phyloP scores from a whole-genome alignment of 192 early-diverging fungal genomes.

The Backusella tuberculispora region DNA sequence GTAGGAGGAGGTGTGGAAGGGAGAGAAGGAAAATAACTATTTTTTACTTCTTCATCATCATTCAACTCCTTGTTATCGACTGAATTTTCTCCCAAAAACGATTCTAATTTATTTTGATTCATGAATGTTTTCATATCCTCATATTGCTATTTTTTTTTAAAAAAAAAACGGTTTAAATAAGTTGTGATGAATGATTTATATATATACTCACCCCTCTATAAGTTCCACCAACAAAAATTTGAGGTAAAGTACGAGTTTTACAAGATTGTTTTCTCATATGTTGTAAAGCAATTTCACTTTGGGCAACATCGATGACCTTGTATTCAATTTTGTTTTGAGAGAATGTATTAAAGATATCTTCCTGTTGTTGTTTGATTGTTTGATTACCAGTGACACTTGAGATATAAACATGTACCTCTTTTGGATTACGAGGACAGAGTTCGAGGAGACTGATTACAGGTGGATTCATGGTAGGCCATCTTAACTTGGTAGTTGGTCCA shows the following conservation, averaged over 20 bases:
- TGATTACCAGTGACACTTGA: conserved; percentile 32
- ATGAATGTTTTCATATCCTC: conserved; percentile 20
- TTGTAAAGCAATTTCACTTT: conserved; percentile 35
- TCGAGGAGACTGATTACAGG: conserved; percentile 1
- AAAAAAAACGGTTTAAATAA: neutral
- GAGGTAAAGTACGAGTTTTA: conserved; percentile 27
- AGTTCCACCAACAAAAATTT: conserved; percentile 32
- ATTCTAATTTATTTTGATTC: neutral
- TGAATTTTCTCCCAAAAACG: neutral
- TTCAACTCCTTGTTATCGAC: neutral
- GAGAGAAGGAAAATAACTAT: neutral
- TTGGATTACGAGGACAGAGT: conserved; percentile 24
- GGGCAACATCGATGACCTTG: conserved; percentile 36
- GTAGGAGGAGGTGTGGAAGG: neutral
- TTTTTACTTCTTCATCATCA: neutral
- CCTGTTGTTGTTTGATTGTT: conserved; percentile 36
- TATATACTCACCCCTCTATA: conserved; percentile 26
- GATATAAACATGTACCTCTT: conserved; percentile 34
- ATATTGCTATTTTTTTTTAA: conserved; percentile 32
- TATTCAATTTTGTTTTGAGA: conserved; percentile 22
- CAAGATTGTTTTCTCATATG: conserved; percentile 35
- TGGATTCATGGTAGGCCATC: conserved; percentile 15
- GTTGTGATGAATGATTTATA: neutral
- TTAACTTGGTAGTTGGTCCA: conserved; percentile 20
- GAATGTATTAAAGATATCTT: conserved; percentile 21